Conservation (phyloP, 176 grass and related monocot genomes). For the Poa annua region DNA sequence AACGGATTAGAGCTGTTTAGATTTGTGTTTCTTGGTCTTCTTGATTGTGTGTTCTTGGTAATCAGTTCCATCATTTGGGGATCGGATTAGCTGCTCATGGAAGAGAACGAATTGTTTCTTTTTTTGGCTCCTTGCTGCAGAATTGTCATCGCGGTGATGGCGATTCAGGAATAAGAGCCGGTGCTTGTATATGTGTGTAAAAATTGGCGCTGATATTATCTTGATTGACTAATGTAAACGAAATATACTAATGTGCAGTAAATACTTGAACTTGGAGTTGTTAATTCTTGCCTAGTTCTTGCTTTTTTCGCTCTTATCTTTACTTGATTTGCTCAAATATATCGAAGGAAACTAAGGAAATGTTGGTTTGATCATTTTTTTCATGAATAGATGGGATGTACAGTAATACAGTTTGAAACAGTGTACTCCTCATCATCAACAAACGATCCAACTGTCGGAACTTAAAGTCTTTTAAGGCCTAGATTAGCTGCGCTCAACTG, state of each 20-base stretch:
- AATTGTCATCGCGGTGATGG: slow-evolving; percentile 42
- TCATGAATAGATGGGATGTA: not conserved
- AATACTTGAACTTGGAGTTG: slow-evolving; percentile 48
- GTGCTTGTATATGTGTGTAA: slow-evolving; percentile 52
- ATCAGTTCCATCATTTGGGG: slow-evolving; percentile 37
- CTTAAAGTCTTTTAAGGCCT: not conserved
- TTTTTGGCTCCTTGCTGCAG: slow-evolving; percentile 45
- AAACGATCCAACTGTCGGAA: not conserved
- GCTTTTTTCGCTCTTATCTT: not conserved
- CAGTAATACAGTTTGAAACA: not conserved
- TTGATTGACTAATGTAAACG: slow-evolving; percentile 18
- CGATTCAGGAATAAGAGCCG: slow-evolving; percentile 49
- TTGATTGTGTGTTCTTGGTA: slow-evolving; percentile 34
- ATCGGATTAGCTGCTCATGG: slow-evolving; percentile 47
- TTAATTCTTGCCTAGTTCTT: not conserved
- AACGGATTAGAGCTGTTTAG: slow-evolving; percentile 43
- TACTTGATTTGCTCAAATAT: not conserved
- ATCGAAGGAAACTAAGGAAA: not conserved
- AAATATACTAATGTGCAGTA: slow-evolving; percentile 53
- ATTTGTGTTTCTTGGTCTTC: slow-evolving; percentile 38
- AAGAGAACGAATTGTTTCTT: slow-evolving; percentile 56
- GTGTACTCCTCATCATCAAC: not conserved
- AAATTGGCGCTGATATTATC: slow-evolving; percentile 34
- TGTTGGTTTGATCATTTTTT: not conserved
- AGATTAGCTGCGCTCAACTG: not conserved